Evolutionary conservation across 2,329 filamentous ascomycete species (phyloP).

Genomic region (Tolypocladium inflatum): DNA sequence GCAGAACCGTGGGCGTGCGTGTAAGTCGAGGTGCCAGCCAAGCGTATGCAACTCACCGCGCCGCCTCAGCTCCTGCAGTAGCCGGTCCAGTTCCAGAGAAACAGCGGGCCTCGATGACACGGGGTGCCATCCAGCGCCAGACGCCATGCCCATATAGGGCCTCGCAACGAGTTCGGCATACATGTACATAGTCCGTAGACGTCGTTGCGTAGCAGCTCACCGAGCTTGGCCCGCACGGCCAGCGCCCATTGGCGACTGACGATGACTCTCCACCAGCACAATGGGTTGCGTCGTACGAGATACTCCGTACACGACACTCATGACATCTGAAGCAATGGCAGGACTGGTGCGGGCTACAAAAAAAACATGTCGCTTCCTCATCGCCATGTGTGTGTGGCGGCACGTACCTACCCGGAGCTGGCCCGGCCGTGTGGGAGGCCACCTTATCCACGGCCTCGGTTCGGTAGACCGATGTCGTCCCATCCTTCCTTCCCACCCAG

Average conservation of each 20-base stretch:
- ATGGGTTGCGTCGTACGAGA: background rate
- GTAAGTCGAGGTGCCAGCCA: background rate
- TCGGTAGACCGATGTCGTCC: background rate
- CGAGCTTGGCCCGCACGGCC: background rate
- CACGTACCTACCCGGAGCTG: background rate
- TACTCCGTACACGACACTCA: background rate
- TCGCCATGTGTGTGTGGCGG: background rate
- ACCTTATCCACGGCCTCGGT: background rate
- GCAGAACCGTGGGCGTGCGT: background rate
- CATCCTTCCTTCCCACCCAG: background rate
- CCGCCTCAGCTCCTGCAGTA: constrained; percentile 4
- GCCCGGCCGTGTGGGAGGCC: background rate
- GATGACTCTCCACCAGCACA: background rate
- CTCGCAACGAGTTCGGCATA: background rate
- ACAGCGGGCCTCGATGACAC: background rate
- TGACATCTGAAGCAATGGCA: background rate
- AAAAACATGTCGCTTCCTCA: background rate
- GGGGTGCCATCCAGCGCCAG: background rate
- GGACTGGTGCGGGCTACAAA: background rate
- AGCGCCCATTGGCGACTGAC: background rate
- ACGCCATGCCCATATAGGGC: background rate
- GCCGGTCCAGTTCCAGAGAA: background rate
- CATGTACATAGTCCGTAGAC: background rate
- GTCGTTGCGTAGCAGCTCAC: background rate
- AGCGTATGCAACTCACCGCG: constrained; percentile 1